phyloP scores from a whole-genome alignment of 768 basidiomycete species.

The Suillus americanus region DNA sequence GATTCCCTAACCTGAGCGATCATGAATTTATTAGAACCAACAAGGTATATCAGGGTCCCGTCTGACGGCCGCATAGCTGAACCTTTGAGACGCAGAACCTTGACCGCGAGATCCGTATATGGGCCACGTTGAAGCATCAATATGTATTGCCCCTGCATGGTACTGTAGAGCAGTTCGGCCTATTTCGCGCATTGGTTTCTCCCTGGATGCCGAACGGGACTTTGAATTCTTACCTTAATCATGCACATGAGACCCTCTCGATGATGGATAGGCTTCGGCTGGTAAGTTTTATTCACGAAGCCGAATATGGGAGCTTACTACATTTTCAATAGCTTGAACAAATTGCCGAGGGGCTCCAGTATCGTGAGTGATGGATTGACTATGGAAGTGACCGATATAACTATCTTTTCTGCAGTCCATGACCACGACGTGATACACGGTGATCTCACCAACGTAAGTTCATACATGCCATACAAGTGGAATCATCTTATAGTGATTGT shows the following conservation, averaged over 20 bases:
- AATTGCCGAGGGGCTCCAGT: conserved; percentile 38
- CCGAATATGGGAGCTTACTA: not conserved
- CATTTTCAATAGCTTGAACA: conserved; percentile 33
- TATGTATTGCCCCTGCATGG: conserved; percentile 38
- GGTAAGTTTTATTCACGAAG: conserved; percentile 21
- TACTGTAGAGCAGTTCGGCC: conserved; percentile 36
- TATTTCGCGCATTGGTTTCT: conserved; percentile 37
- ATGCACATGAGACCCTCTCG: conserved; percentile 35
- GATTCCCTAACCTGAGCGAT: not conserved
- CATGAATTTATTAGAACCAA: not conserved
- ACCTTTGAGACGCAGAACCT: conserved; percentile 17
- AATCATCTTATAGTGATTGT: not conserved
- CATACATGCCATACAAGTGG: not conserved
- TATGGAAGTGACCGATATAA: not conserved
- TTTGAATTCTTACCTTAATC: conserved; percentile 38
- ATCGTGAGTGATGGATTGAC: conserved; percentile 28
- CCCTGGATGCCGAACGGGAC: conserved; percentile 44
- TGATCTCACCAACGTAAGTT: conserved; percentile 9
- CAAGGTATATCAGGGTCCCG: not conserved
- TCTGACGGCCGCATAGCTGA: not conserved
- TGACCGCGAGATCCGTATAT: conserved; percentile 37
- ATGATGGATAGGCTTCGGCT: conserved; percentile 36
- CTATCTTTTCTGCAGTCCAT: conserved; percentile 5
- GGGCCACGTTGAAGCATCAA: conserved; percentile 38
- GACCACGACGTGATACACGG: conserved; percentile 6